Conservation (phyloP, 1,284 basidiomycete genomes). For the Paramarasmius palmivorus region DNA sequence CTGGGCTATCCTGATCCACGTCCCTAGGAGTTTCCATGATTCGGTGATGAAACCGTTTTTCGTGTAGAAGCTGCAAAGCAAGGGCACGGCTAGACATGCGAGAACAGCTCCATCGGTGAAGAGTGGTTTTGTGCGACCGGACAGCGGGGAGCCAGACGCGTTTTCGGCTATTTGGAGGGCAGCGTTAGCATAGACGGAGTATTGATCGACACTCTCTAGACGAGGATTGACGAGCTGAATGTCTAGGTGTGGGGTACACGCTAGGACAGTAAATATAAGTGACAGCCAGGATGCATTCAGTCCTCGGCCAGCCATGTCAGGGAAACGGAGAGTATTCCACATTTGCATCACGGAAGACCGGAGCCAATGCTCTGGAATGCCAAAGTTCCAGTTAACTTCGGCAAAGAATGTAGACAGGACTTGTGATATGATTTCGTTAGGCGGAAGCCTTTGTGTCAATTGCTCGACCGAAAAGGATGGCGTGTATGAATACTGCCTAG, state of each 20-base stretch:
- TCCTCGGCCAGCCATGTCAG: slow-evolving; percentile 29
- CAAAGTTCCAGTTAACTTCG: slow-evolving; percentile 50
- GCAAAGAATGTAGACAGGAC: slow-evolving; percentile 43
- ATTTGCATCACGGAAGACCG: slow-evolving; percentile 38
- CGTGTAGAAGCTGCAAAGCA: slow-evolving; percentile 47
- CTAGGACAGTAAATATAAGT: slow-evolving; percentile 48
- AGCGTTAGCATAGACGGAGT: slow-evolving; percentile 43
- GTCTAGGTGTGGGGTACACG: slow-evolving; percentile 31
- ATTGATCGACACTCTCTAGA: slow-evolving; percentile 31
- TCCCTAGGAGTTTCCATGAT: slow-evolving; percentile 53
- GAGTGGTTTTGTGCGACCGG: slow-evolving; percentile 35
- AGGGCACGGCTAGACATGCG: slow-evolving; percentile 44
- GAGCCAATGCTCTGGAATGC: slow-evolving; percentile 52
- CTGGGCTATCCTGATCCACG: slow-evolving; percentile 43
- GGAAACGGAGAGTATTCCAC: slow-evolving; percentile 41
- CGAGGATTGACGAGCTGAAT: slow-evolving; percentile 16
- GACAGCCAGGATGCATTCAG: slow-evolving; percentile 52
- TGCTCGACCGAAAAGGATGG: slow-evolving; percentile 9
- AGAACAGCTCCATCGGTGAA: slow-evolving; percentile 48
- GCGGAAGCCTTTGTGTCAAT: slow-evolving; percentile 39
- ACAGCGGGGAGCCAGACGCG: slow-evolving; percentile 39
- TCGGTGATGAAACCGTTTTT: slow-evolving; percentile 50
- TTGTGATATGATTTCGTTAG: slow-evolving; percentile 29
- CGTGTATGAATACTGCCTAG: neutral
- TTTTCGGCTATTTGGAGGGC: slow-evolving; percentile 49